A percentile compares a stretch with the other conserved stretches of the same genome.
Conservation (phyloP, 495 filamentous ascomycete genomes). For the Daldinia vernicosa region DNA sequence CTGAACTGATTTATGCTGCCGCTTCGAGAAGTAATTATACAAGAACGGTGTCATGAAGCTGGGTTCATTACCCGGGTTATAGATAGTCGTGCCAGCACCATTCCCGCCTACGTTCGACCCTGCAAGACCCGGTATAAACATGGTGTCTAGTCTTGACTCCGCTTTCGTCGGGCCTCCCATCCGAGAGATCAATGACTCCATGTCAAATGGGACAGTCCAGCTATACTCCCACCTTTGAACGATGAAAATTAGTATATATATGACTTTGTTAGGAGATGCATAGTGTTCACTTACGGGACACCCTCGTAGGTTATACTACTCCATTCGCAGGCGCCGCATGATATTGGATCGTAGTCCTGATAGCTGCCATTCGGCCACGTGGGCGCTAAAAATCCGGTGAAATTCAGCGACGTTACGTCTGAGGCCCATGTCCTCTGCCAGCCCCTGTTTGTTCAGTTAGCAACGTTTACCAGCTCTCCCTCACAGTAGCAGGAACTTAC, state of each 20-base stretch:
- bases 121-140: slow-evolving; percentile 63
- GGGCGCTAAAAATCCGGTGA: slow-evolving; percentile 71
- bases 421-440: slow-evolving; percentile 76
- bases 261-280: background rate
- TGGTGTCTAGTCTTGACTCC: slow-evolving; percentile 64
- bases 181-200: slow-evolving; percentile 63
- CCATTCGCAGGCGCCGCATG: slow-evolving; percentile 73
- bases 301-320: slow-evolving; percentile 65
- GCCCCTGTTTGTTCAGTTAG: slow-evolving; percentile 45
- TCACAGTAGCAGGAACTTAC: background rate
- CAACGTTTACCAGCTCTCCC: background rate
- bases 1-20: slow-evolving; percentile 67
- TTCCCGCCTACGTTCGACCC: slow-evolving; percentile 37
- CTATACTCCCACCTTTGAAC: slow-evolving; percentile 66
- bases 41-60: slow-evolving; percentile 73
- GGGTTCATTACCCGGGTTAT: slow-evolving; percentile 72
- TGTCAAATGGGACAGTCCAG: slow-evolving; percentile 71
- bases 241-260: background rate
- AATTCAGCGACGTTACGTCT: slow-evolving; percentile 60
- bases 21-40: slow-evolving; percentile 67
- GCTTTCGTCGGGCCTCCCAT: slow-evolving; percentile 67
- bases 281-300: slow-evolving; percentile 48
- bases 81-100: slow-evolving; percentile 52
- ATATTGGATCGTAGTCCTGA: slow-evolving; percentile 63
- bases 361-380: slow-evolving; percentile 62